Evolutionary conservation across 768 basidiomycete genomes (phyloP).

Genomic region (Trametes cubensis): DNA sequence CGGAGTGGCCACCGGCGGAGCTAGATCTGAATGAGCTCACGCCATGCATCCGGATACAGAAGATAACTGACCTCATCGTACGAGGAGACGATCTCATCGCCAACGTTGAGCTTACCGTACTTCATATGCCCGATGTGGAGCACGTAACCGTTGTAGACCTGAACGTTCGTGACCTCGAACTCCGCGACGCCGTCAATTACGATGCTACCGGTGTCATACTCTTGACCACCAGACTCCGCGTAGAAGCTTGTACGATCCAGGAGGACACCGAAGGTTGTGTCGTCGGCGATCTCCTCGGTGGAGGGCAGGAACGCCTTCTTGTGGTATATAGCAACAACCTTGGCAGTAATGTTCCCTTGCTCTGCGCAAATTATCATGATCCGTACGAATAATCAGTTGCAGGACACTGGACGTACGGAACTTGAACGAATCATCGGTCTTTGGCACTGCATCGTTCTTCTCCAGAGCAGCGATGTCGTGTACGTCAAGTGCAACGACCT

Average conservation of each 20-base stretch:
- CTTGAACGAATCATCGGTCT: conserved; percentile 92
- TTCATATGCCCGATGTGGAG: conserved; percentile 89
- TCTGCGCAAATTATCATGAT: conserved; percentile 43
- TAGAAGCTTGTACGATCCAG: conserved; percentile 96
- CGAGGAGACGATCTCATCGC: conserved; percentile 81
- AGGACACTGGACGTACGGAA: conserved; percentile 61
- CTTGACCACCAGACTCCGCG: conserved; percentile 96
- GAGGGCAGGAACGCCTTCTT: conserved; percentile 73
- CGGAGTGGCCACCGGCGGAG: conserved; percentile 93
- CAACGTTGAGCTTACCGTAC: conserved; percentile 81
- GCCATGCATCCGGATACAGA: neutral
- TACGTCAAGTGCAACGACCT: conserved; percentile 89
- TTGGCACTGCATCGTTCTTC: conserved; percentile 72
- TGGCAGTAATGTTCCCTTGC: conserved; percentile 74
- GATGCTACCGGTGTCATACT: conserved; percentile 94
- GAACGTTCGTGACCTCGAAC: conserved; percentile 92
- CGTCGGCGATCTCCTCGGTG: conserved; percentile 66
- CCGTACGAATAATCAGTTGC: neutral
- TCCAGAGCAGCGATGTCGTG: conserved; percentile 91
- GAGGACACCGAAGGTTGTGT: conserved; percentile 76
- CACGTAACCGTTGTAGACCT: conserved; percentile 94
- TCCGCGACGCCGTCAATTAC: conserved; percentile 89
- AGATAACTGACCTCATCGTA: conserved; percentile 82
- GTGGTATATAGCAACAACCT: conserved; percentile 83
- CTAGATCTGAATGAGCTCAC: conserved; percentile 39